phyloP scores from a whole-genome alignment of 2,329 filamentous ascomycete genomes.

The Trichoderma atroviride region DNA sequence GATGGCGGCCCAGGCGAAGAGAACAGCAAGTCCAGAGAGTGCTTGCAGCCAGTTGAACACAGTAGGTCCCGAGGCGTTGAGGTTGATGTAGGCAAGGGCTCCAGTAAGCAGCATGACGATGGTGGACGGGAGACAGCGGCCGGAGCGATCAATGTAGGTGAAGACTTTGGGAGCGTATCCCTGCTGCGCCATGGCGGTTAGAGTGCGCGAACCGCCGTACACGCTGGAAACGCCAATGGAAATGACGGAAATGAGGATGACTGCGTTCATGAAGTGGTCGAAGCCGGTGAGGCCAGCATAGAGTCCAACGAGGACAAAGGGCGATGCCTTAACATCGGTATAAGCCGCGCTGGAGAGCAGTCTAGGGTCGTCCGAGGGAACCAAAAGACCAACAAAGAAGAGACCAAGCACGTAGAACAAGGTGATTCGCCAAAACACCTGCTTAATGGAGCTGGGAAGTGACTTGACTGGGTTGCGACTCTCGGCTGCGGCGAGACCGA shows the following conservation, averaged over 20 bases:
- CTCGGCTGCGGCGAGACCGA: slow-evolving; percentile 71
- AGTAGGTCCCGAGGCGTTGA: slow-evolving; percentile 48
- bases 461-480: slow-evolving; percentile 68
- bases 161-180: slow-evolving; percentile 59
- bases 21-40: slow-evolving; percentile 62
- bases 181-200: slow-evolving; percentile 58
- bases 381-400: slow-evolving; percentile 52
- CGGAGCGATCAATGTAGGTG: slow-evolving; percentile 56
- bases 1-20: slow-evolving; percentile 69
- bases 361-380: slow-evolving; percentile 46
- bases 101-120: slow-evolving; percentile 50
- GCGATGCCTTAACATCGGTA: slow-evolving; percentile 46
- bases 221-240: slow-evolving; percentile 58
- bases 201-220: slow-evolving; percentile 58
- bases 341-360: slow-evolving; percentile 53
- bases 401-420: slow-evolving; percentile 55
- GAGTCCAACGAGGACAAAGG: slow-evolving; percentile 54
- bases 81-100: slow-evolving; percentile 51
- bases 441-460: slow-evolving; percentile 78
- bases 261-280: slow-evolving; percentile 56
- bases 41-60: slow-evolving; percentile 68
- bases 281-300: slow-evolving; percentile 52
- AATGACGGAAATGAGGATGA: slow-evolving; percentile 57
- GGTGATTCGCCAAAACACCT: slow-evolving; percentile 62
- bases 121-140: slow-evolving; percentile 54